Evolutionary conservation across 345 rosid genomes (phyloP), one percentile per base, ranked within the genome.

Genomic region (Syzygium jambos): DNA sequence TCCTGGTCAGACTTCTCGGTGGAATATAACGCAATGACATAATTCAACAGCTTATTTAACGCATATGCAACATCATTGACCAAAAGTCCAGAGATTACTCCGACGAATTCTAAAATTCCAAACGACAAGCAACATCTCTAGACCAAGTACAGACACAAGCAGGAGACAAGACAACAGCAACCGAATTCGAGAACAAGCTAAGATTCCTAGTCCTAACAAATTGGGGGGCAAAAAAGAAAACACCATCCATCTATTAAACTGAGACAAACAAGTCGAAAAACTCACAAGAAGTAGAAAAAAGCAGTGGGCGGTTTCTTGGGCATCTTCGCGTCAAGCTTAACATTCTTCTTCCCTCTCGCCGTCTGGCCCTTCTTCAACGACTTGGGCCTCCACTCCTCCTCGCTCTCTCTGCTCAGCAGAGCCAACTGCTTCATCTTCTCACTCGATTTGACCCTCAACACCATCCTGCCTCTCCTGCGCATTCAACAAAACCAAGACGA

Each of bases 221-320:
- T 41, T 46, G 87, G 13, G n/a, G 5, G 43, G 49, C 6, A 23
- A 38, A 34, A 51, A 30, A 43, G 34, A 27, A 11, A 46, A 34
- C 51, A 51, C 73, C 49, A 56, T 83, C 46, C 86, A 65, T 49
- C 15, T 25, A 51, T 29, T 65, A 52, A 85, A 86, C 49, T 5
- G 49, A 83, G 43, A 73, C 52, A 78, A 51, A 80, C 29, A 27
- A 43, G 85, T 63, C 14, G 51, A 11, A 41, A 34, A 38, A 88
- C 96, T 30, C 92, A 95, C 99, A 97, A 89, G 93, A 93, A 97
- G 90, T 73, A 97, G 92, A 97, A 97, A 91, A 97, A 97, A 56
- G 97, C 98, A 85, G 98, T 97, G 15, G 98, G 95, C 68, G 98
- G 98, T 88, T 97, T 96, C 94, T 97, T 97, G 5, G 99, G 99